Evolutionary conservation across 176 grass and related monocot genomes (phyloP), one percentile per base, ranked within the genome.

Genomic region (Oryza meridionalis): DNA sequence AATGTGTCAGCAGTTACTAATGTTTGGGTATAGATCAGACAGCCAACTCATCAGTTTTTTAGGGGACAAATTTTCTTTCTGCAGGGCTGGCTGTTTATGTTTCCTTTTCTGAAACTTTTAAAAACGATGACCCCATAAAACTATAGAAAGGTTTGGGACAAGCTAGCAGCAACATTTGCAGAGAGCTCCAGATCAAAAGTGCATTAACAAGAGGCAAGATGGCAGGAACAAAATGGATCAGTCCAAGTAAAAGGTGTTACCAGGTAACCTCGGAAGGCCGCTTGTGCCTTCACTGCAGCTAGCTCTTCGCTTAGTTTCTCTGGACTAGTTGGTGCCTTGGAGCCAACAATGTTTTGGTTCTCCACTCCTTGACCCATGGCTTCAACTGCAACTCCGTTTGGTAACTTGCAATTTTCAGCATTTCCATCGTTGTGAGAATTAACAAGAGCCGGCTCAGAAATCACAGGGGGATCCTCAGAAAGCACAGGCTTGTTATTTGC

Each of bases 211-310:
- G 58, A 62, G n/a, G 58, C 58, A 62, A 24, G 66, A 42, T 63
- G 19, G 7, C 21, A 69, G 22, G 12, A 66, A 33, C 22, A 53
- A 64, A 77, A 44, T 65, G 9, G 55, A 73, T 61, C 50, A 74
- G 46, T 64, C 63, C 14, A 65, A 7, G 45, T 4, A 38, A 45
- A 67, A 75, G 71, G 26, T 72, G 64, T 79, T 94, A 90, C 96
- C 96, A 92, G 88, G 84, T 95, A 98, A 86, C 93, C 96, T 73
- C 96, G 93, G 77, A 95, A 98, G 75, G 96, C 93, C 50, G 96
- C 91, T 64, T 98, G 96, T 69, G 96, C 91, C 89, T 90, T 95
- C 37, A 83, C 76, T 73, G 96, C 93, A 86, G 96, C 96, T 79
- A 90, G 72, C 72, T 95, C 87, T 87, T 95, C 91, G 71, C 76